Evolutionary conservation across 192 early-diverging fungal species (phyloP).

Genomic region (Gonapodya prolifera): DNA sequence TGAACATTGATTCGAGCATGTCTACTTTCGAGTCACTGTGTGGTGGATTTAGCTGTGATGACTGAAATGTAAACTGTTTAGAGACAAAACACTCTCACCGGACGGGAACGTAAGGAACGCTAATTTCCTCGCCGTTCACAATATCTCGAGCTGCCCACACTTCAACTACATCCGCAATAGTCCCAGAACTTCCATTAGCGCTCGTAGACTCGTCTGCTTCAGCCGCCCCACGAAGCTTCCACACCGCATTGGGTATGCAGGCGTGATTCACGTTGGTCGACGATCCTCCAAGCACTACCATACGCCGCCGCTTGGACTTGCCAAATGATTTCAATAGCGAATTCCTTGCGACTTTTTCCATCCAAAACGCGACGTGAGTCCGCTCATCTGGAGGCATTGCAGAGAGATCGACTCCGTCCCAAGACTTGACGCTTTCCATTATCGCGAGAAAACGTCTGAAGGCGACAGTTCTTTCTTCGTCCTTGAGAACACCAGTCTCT

Average conservation of each 20-base stretch:
- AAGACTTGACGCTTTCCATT: neutral
- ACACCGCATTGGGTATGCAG: neutral
- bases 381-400: neutral
- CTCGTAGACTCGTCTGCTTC: neutral
- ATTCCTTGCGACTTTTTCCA: neutral
- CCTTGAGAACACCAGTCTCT: neutral
- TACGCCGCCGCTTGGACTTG: neutral
- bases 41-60: neutral
- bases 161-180: neutral
- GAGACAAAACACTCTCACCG: neutral
- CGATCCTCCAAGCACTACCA: neutral
- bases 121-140: constrained; percentile 3
- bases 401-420: neutral
- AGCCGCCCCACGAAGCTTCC: neutral
- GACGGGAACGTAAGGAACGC: neutral
- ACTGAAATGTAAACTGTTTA: neutral
- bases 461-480: neutral
- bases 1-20: neutral
- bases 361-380: neutral
- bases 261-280: neutral
- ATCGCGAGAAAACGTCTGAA: neutral
- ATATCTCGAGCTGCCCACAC: neutral
- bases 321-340: neutral
- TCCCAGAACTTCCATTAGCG: neutral
- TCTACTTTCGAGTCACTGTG: neutral